A percentile compares a stretch with the other conserved stretches of the same genome.
Conservation (phyloP, 306 rosid genomes). For the Quercus robur region DNA sequence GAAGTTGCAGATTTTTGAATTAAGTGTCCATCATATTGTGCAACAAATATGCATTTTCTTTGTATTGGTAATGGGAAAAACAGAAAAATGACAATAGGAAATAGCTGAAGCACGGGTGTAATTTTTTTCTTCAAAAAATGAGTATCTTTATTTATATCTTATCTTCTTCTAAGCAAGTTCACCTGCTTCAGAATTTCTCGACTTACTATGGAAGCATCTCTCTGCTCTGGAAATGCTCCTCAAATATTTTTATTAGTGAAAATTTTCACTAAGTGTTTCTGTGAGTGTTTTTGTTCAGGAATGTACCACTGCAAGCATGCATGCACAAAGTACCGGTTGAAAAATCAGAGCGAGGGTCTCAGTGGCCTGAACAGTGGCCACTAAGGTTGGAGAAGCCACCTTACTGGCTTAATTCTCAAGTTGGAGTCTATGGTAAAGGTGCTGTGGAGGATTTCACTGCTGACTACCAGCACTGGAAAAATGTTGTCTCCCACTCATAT, state of each 20-base stretch:
- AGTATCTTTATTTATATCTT: not conserved
- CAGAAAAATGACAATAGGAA: not conserved
- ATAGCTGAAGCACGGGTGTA: not conserved
- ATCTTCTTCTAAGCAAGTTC: too few species aligned
- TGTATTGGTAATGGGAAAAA: not conserved
- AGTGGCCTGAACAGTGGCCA: conserved; percentile 80
- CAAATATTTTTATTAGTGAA: not conserved
- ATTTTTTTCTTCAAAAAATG: not conserved
- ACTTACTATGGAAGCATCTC: not conserved
- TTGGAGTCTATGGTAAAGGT: conserved; percentile 55
- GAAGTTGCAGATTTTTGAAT: not conserved
- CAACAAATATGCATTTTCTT: not conserved
- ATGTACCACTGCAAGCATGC: conserved; percentile 62
- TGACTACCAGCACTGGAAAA: conserved; percentile 69
- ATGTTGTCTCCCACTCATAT: conserved; percentile 58
- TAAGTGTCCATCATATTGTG: not conserved
- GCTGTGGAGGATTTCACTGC: conserved; percentile 59
- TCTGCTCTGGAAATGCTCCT: not conserved
- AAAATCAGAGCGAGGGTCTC: conserved; percentile 57
- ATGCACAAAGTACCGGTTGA: conserved; percentile 63
- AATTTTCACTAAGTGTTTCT: not conserved
- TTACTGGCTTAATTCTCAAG: conserved; percentile 68
- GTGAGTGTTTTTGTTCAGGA: conserved; percentile 44
- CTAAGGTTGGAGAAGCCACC: conserved; percentile 74
- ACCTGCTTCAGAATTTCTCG: not conserved